Conservation (phyloP, 768 basidiomycete species). For the Lentinula sp. region DNA sequence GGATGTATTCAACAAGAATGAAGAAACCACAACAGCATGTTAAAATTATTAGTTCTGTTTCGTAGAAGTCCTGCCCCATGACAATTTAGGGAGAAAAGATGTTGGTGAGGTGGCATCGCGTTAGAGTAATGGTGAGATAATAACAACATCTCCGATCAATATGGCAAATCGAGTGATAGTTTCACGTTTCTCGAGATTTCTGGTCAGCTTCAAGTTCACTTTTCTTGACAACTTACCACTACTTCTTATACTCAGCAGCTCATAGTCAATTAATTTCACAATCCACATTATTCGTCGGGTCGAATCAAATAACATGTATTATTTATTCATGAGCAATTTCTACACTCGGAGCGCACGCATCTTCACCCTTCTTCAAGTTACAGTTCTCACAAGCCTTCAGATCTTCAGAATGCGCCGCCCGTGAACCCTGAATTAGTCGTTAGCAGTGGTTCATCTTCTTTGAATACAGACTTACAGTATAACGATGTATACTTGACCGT, state of each 20-base stretch:
- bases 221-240: too few relatives aligned
- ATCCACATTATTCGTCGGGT: too few relatives aligned
- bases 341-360: too few relatives aligned
- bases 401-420: background rate
- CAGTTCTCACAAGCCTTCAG: background rate
- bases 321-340: too few relatives aligned
- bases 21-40: conserved; percentile 25
- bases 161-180: background rate
- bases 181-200: too few relatives aligned
- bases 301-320: too few relatives aligned
- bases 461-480: conserved; percentile 4
- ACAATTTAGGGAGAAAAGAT: background rate
- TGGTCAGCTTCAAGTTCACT: too few relatives aligned
- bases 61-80: conserved; percentile 26
- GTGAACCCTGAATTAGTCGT: background rate
- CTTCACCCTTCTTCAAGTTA: background rate
- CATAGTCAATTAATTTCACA: too few relatives aligned
- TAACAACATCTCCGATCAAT: background rate
- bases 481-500: conserved; percentile 6
- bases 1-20: conserved; percentile 27
- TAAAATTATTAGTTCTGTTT: conserved; percentile 31
- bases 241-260: too few relatives aligned
- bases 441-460: background rate
- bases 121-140: background rate
- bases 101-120: background rate